Percentiles rank a stretch among this genome's conserved stretches.
phyloP scores from a whole-genome alignment of 2,329 filamentous ascomycete genomes.

The Arthrobotrys sinensis region DNA sequence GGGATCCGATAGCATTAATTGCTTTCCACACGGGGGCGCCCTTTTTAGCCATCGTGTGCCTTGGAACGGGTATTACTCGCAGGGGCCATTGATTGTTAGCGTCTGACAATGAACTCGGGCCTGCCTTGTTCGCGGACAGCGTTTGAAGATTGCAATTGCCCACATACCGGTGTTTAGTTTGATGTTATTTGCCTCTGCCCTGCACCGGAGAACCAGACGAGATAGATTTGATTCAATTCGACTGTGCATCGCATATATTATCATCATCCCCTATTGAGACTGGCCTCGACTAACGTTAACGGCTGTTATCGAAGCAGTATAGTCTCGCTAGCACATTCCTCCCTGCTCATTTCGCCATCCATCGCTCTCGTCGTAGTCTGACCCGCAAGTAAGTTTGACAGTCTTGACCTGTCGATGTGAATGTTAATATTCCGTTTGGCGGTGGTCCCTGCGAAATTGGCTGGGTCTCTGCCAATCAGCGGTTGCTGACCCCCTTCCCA shows the following conservation, averaged over 20 bases:
- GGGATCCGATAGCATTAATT: constrained; percentile 33
- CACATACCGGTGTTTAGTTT: background rate
- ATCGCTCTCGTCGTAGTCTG: background rate
- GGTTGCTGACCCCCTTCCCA: constrained; percentile 9
- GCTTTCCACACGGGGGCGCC: constrained; percentile 33
- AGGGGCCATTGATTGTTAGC: constrained; percentile 41
- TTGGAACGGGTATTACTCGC: constrained; percentile 55
- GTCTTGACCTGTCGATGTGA: background rate
- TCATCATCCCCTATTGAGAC: constrained; percentile 9
- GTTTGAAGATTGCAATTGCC: constrained; percentile 18
- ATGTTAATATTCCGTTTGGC: constrained; percentile 43
- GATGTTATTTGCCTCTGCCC: background rate
- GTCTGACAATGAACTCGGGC: constrained; percentile 15
- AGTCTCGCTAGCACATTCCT: background rate
- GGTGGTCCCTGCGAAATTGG: constrained; percentile 55
- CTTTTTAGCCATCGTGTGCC: constrained; percentile 39
- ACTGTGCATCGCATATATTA: no score
- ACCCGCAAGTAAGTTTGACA: no score
- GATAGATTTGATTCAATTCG: background rate
- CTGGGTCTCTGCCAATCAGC: constrained; percentile 22
- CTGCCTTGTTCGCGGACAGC: constrained; percentile 38
- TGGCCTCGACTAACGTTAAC: background rate
- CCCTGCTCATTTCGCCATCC: constrained; percentile 6
- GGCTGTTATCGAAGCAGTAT: background rate
- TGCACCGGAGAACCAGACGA: no score